Conservation (phyloP, 129 eudicot genomes). For the Centrapalus pauciflorus region DNA sequence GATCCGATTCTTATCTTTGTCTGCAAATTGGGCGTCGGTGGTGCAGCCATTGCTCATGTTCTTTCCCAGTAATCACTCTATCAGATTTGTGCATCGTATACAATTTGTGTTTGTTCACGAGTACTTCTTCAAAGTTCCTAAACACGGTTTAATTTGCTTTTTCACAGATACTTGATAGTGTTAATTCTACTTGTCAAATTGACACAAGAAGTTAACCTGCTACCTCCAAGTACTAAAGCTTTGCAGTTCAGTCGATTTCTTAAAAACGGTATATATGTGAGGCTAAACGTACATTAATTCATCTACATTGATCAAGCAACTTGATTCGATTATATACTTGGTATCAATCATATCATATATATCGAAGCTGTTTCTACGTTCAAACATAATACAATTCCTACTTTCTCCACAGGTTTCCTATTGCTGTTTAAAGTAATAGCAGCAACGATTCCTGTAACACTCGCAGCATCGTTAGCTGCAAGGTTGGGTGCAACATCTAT, state of each 20-base stretch:
- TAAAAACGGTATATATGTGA: conserved; percentile 38
- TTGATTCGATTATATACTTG: neutral
- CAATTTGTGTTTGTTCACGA: neutral
- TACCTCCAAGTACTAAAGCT: conserved; percentile 48
- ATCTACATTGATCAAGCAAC: neutral
- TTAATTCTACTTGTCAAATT: conserved; percentile 40
- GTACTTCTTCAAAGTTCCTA: neutral
- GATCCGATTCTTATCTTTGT: conserved; percentile 63
- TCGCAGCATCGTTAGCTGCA: conserved; percentile 68
- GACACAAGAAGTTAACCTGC: conserved; percentile 40
- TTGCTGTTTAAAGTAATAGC: conserved; percentile 55
- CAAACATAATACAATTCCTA: neutral
- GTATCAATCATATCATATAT: neutral
- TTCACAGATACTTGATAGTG: conserved; percentile 45
- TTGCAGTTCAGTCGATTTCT: conserved; percentile 51
- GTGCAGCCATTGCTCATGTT: conserved; percentile 86
- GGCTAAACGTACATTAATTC: neutral
- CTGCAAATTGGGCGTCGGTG: conserved; percentile 55
- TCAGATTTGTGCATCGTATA: neutral
- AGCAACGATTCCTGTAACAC: conserved; percentile 55
- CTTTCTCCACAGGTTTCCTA: conserved; percentile 29
- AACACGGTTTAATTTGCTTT: conserved; percentile 2
- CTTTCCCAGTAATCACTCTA: conserved; percentile 52
- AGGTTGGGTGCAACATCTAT: conserved; percentile 52
- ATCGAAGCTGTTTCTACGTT: neutral